These are phyloP conservation scores for Alternaria longipes DNA, from an alignment of 2,329 filamentous ascomycete species.

Conservation along the genomic window DNA sequence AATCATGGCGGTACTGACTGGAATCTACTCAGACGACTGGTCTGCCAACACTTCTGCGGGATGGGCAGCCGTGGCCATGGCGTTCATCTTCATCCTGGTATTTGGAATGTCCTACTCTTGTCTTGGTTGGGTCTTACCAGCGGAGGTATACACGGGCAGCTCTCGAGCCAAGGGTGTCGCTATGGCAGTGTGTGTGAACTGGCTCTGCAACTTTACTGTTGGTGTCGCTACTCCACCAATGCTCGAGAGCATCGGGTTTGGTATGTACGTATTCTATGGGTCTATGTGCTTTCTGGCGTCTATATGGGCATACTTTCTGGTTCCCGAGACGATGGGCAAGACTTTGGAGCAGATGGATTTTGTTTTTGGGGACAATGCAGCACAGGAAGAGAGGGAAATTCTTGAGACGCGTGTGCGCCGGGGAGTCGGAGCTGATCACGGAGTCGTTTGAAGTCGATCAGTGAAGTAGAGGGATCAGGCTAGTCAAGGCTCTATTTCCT, in stretches of 20 bases:
- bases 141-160: constrained; percentile 18
- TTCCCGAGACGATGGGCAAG: constrained; percentile 16
- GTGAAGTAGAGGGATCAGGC: too few species aligned
- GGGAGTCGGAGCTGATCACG: too few species aligned
- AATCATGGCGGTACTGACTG: constrained; percentile 48
- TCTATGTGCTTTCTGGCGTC: neutral
- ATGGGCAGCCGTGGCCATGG: constrained; percentile 14
- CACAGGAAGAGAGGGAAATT: constrained; percentile 21
- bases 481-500: too few species aligned
- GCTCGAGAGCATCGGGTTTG: constrained; percentile 51
- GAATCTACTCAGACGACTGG: constrained; percentile 7
- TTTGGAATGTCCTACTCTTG: constrained; percentile 18
- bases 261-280: constrained; percentile 7
- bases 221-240: constrained; percentile 63
- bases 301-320: constrained; percentile 5
- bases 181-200: neutral
- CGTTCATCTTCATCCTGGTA: constrained; percentile 7
- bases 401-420: too few species aligned
- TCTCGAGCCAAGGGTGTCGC: constrained; percentile 57
- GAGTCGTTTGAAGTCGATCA: too few species aligned
- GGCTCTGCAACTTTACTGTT: constrained; percentile 50
- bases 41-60: constrained; percentile 1
- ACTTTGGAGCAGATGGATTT: constrained; percentile 14
- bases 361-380: constrained; percentile 16
- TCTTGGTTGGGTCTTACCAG: constrained; percentile 54